Conservation (phyloP, 2,329 filamentous ascomycete genomes). For the Hypocrella siamensis region DNA sequence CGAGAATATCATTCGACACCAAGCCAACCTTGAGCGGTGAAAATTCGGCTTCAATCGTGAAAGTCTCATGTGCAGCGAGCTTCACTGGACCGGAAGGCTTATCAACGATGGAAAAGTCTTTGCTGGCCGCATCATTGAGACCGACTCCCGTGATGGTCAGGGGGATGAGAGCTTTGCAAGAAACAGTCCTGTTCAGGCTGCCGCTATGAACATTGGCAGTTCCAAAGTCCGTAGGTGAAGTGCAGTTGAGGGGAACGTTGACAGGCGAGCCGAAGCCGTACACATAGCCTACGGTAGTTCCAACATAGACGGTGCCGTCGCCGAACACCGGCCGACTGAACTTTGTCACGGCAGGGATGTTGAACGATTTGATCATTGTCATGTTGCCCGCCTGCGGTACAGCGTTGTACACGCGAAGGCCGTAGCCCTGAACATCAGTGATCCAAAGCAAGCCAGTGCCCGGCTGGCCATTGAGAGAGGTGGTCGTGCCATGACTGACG, state of each 20-base stretch:
- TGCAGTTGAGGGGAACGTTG: conserved; percentile 37
- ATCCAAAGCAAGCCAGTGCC: conserved; percentile 43
- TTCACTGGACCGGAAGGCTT: conserved; percentile 15
- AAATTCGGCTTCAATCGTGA: conserved; percentile 29
- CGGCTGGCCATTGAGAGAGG: conserved; percentile 33
- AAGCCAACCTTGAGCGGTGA: conserved; percentile 29
- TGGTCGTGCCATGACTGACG: conserved; percentile 39
- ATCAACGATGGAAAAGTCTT: conserved; percentile 21
- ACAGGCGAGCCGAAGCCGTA: conserved; percentile 41
- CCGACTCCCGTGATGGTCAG: conserved; percentile 23
- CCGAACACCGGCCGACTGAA: conserved; percentile 43
- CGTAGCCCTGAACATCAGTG: conserved; percentile 35
- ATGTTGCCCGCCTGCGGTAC: conserved; percentile 29
- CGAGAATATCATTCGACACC: conserved; percentile 27
- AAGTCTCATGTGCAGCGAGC: conserved; percentile 18
- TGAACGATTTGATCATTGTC: conserved; percentile 32
- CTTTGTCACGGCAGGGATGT: conserved; percentile 34
- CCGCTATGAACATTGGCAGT: conserved; percentile 22
- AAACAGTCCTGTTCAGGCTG: conserved; percentile 17
- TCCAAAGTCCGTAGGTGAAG: conserved; percentile 30
- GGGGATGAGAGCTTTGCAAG: conserved; percentile 30
- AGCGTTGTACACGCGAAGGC: conserved; percentile 36
- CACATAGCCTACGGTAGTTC: conserved; percentile 31
- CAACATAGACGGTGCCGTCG: conserved; percentile 38
- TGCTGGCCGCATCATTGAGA: conserved; percentile 16